Percentiles rank a stretch among this genome's conserved stretches.
phyloP scores from a whole-genome alignment of 305 asterid genomes.

The Ilex paraguariensis region DNA sequence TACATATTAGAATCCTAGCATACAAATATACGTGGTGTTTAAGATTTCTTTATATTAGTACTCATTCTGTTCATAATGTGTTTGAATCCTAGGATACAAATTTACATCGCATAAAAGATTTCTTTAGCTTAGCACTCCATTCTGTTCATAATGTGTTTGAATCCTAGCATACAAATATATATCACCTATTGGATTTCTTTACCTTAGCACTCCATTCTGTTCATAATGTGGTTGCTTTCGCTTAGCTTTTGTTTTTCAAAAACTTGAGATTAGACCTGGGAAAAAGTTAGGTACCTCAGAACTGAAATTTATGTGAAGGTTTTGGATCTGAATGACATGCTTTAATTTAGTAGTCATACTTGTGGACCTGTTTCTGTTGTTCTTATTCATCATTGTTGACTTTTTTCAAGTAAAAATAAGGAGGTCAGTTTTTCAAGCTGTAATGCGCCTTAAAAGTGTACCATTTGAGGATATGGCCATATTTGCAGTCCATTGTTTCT shows the following conservation, averaged over 20 bases:
- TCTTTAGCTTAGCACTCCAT: background rate
- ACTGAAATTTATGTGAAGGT: too few relatives aligned
- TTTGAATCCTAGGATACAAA: background rate
- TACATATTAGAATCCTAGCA: background rate
- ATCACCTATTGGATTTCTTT: background rate
- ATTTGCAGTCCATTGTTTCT: background rate
- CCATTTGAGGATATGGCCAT: background rate
- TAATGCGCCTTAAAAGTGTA: background rate
- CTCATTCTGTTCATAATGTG: background rate
- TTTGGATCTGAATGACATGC: too few relatives aligned
- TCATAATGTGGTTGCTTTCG: background rate
- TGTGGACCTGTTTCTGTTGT: too few relatives aligned
- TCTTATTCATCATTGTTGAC: background rate
- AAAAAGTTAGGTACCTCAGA: too few relatives aligned
- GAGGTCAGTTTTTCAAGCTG: background rate
- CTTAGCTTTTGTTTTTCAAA: too few relatives aligned
- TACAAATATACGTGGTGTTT: background rate
- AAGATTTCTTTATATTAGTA: background rate
- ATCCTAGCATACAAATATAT: background rate
- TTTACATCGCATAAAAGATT: background rate
- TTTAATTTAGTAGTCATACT: too few relatives aligned
- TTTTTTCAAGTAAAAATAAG: background rate
- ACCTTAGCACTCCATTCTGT: background rate
- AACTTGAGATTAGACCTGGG: too few relatives aligned
- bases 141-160: too few relatives aligned